Evolutionary conservation across 1,284 basidiomycete genomes (phyloP), one percentile per base, ranked within the genome.

Genomic region (Apiotrichum veenhuisii): DNA sequence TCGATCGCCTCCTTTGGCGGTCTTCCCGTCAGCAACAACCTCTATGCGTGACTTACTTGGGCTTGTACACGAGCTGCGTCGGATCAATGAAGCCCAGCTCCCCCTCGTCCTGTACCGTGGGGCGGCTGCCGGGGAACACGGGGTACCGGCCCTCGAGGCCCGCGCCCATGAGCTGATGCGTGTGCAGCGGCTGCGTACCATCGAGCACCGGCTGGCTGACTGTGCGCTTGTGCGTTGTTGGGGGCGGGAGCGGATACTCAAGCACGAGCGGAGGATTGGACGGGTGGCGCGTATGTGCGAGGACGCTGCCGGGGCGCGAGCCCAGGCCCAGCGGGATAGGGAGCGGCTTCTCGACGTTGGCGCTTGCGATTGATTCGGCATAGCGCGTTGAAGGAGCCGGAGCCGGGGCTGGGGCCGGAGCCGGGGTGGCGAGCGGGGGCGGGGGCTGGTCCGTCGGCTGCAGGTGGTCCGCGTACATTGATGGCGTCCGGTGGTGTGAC

Each of bases 61-160:
- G 46, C 20, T 17, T 23, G 33, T 48, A 48, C 11, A 48, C 22
- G 10, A 48, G 22, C 46, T 48, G 46, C 10, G 46, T 18, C 2
- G 46, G 46, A 18, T 48, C 46, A 8, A 48, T 48, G 10, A 30
- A 30, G 20, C 22, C 46, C 14, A 48, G 20, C 11, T 36, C 34
- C 22, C 11, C 46, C 12, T 37, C 34, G n/a, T 33, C 33, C 15
- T 30, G 27, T 12, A 25, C n/a, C 26, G 27, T 5, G 7, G 43
- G n/a, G 10, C 44, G 27, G 7, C 18, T 20, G 40, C 40, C 20
- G 4, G 33, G 46, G 26, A 72, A 47, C 52, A 40, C 55, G 14
- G 72, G 72, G 56, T 74, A 74, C 44, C 69, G 40, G 54, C 70
- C 68, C 0, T 67, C 68, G 56, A 64, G 33, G 10, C 17, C 25